Conservation (phyloP, 148 eudicot species). For the Arctostaphylos glauca region DNA sequence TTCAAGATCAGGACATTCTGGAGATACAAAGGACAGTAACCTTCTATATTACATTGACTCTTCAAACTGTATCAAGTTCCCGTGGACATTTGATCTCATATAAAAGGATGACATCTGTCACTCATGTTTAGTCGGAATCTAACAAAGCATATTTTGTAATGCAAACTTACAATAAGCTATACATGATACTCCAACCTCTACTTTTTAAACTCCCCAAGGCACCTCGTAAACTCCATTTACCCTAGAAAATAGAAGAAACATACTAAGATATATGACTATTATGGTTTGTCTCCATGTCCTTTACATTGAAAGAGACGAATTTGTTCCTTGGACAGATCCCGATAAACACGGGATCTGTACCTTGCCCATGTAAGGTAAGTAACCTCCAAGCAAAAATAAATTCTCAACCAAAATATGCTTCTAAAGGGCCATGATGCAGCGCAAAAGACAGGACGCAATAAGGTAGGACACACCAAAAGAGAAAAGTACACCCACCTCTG, state of each 20-base stretch:
- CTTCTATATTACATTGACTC: not conserved
- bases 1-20: not conserved
- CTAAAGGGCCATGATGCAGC: no score
- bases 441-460: not conserved
- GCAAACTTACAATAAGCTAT: no score
- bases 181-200: no score
- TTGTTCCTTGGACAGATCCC: no score
- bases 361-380: not conserved
- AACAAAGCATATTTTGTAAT: not conserved
- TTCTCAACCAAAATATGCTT: no score
- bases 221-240: not conserved
- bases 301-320: no score
- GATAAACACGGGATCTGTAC: no score
- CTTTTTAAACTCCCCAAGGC: not conserved
- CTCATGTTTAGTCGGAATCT: not conserved
- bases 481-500: conserved; percentile 8
- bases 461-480: not conserved
- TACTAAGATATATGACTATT: not conserved
- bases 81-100: not conserved
- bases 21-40: not conserved
- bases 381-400: not conserved
- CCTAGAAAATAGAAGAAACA: no score
- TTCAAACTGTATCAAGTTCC: not conserved
- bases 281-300: no score
- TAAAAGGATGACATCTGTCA: not conserved